These are phyloP conservation scores for Alnus glutinosa DNA, from an alignment of 306 rosid species.

Conservation along the genomic window DNA sequence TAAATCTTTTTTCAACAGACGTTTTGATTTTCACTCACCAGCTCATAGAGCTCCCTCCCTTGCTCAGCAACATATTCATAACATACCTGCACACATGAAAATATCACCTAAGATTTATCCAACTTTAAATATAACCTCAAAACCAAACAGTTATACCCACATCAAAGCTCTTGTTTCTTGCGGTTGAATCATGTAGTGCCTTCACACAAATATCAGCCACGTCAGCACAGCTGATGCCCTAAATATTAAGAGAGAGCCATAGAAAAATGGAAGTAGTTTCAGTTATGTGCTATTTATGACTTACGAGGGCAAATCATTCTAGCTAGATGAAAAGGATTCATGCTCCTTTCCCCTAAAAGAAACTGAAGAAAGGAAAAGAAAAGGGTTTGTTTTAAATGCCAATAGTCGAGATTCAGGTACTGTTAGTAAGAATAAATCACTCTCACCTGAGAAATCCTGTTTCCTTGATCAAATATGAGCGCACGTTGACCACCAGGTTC, in stretches of 20 bases:
- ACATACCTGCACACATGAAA: slow-evolving; percentile 62
- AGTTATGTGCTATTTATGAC: not conserved
- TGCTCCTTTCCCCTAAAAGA: not conserved
- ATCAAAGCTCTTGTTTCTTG: slow-evolving; percentile 98
- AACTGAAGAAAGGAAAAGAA: not conserved
- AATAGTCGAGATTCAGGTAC: not conserved
- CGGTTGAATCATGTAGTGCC: slow-evolving; percentile 90
- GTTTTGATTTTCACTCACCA: slow-evolving; percentile 55
- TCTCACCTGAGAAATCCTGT: slow-evolving; percentile 88
- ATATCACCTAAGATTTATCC: slow-evolving; percentile 26
- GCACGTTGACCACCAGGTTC: slow-evolving; percentile 99
- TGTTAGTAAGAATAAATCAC: slow-evolving; percentile 10
- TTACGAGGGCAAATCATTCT: not conserved
- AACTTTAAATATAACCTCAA: slow-evolving; percentile 21
- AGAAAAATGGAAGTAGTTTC: not conserved
- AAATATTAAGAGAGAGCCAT: slow-evolving; percentile 23
- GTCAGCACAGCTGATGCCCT: slow-evolving; percentile 99
- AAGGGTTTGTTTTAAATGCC: slow-evolving; percentile 3
- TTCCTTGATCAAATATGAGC: slow-evolving; percentile 92
- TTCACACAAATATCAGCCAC: slow-evolving; percentile 99
- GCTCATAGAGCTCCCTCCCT: slow-evolving; percentile 92
- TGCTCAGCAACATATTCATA: slow-evolving; percentile 86
- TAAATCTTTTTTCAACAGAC: not conserved
- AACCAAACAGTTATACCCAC: slow-evolving; percentile 47
- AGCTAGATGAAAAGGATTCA: not conserved